Conservation (phyloP, 192 early-diverging fungal genomes). For the Funneliformis mosseae region DNA sequence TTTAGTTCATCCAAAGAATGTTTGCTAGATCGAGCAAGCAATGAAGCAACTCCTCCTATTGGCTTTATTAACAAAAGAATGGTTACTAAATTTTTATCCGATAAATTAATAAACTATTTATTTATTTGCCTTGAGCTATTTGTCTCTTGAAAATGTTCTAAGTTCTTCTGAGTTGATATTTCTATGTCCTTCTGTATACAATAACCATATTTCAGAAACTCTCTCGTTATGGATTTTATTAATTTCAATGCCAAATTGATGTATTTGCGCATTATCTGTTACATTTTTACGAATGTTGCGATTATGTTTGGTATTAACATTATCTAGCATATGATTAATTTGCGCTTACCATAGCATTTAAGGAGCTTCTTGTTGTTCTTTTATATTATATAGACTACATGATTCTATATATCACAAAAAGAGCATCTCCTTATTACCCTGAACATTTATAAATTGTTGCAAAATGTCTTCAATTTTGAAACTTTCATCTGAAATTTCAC, state of each 20-base stretch:
- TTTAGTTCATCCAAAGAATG: not conserved
- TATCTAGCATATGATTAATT: not conserved
- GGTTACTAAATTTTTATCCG: not conserved
- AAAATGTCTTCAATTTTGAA: not conserved
- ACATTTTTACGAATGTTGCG: too few species aligned
- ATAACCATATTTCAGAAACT: not conserved
- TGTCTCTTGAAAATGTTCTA: not conserved
- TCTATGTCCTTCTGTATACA: not conserved
- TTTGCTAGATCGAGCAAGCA: not conserved
- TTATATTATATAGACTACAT: not conserved
- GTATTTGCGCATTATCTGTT: too few species aligned
- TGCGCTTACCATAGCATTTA: not conserved
- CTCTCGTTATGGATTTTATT: not conserved
- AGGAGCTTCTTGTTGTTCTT: not conserved
- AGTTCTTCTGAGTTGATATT: not conserved
- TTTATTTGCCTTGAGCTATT: not conserved
- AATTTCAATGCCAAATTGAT: too few species aligned
- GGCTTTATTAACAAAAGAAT: not conserved
- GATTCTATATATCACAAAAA: conserved; percentile 4
- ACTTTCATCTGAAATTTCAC: not conserved
- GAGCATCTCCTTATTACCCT: conserved; percentile 3
- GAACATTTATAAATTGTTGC: not conserved
- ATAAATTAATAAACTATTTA: not conserved
- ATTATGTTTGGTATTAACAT: too few species aligned
- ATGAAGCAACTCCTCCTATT: conserved; percentile 12